Conservation (phyloP, 2,329 filamentous ascomycete genomes). For the Metarhizium brunneum region DNA sequence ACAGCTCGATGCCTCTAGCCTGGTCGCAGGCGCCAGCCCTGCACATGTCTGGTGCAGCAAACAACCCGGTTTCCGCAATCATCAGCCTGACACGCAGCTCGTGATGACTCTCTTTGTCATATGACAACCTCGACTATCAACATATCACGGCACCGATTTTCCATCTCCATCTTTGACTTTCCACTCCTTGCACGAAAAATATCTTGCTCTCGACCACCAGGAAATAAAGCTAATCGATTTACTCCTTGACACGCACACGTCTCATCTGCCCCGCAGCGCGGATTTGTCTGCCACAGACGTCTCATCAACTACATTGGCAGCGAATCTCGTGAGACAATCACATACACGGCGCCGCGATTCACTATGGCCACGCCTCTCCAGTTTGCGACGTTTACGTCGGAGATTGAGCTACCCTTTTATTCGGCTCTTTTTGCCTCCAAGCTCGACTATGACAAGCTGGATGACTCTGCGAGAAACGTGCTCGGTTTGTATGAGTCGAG, state of each 20-base stretch:
- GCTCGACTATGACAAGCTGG: conserved; percentile 93
- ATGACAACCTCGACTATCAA: conserved; percentile 10
- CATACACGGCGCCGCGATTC: conserved; percentile 1
- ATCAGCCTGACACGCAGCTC: conserved; percentile 11
- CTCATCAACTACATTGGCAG: neutral
- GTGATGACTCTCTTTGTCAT: conserved; percentile 13
- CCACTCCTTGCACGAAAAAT: too few species aligned
- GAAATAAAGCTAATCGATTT: neutral
- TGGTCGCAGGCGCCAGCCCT: neutral
- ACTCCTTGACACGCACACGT: neutral
- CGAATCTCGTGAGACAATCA: neutral
- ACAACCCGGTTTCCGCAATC: neutral
- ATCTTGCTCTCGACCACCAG: neutral
- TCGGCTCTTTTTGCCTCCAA: conserved; percentile 85
- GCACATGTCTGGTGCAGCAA: neutral
- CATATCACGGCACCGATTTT: neutral
- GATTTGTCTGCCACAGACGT: neutral
- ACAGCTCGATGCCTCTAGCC: neutral
- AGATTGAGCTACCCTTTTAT: conserved; percentile 94
- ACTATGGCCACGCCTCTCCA: conserved; percentile 45
- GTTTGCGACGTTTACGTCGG: conserved; percentile 85
- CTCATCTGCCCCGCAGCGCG: neutral
- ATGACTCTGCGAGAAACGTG: conserved; percentile 81
- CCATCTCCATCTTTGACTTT: neutral
- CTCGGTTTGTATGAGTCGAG: conserved; percentile 85